A percentile compares a stretch with the other conserved stretches of the same genome.
Conservation (phyloP, 139 green algal genomes). For the Gonium pectorale region DNA sequence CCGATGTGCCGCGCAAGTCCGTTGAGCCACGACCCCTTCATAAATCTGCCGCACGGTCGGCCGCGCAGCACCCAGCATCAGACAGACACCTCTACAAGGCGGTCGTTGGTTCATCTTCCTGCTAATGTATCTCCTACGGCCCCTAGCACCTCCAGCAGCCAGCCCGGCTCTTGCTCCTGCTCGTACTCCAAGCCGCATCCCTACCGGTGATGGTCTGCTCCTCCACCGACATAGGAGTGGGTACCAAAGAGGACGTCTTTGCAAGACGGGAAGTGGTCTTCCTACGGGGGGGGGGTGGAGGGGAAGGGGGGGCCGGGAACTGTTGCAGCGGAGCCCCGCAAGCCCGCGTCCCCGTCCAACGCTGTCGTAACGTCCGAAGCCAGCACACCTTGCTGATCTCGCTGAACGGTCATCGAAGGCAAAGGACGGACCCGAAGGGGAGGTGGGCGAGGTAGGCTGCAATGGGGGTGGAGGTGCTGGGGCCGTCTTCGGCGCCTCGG, state of each 20-base stretch:
- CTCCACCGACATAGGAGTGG: not conserved
- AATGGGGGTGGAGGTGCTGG: not conserved
- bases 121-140: not conserved
- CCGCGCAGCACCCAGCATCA: not conserved
- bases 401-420: constrained; percentile 17
- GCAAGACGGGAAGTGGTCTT: not conserved
- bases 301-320: not conserved
- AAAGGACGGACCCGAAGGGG: constrained; percentile 2
- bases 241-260: not conserved
- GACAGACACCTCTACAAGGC: too few relatives aligned
- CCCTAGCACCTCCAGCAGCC: not conserved
- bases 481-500: not conserved
- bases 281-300: not conserved
- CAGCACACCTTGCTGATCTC: not conserved
- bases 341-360: not conserved
- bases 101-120: not conserved
- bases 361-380: not conserved
- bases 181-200: not conserved
- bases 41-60: not conserved
- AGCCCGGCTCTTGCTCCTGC: not conserved
- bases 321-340: not conserved
- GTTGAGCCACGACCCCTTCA: too few relatives aligned
- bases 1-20: too few relatives aligned
- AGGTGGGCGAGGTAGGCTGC: not conserved
- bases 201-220: constrained; percentile 45